phyloP scores from a whole-genome alignment of 1,139 yeast genomes.

The Suhomyces guaymorum region DNA sequence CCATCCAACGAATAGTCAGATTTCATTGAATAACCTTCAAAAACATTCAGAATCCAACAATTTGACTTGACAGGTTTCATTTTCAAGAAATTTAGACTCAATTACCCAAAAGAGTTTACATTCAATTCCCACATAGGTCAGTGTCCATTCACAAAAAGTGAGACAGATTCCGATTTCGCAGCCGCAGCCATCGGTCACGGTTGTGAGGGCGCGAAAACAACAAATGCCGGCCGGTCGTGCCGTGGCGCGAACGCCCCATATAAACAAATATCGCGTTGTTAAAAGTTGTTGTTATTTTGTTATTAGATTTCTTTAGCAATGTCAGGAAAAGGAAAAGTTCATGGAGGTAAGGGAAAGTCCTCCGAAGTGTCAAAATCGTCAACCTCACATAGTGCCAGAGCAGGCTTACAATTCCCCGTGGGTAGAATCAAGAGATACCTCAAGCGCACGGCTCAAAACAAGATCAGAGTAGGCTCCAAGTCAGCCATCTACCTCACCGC shows the following conservation, averaged over 20 bases:
- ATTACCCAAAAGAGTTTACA: too few species aligned
- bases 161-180: background rate
- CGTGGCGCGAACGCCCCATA: constrained; percentile 9
- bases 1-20: too few species aligned
- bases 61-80: too few species aligned
- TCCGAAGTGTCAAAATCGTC: constrained; percentile 64
- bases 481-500: constrained; percentile 97
- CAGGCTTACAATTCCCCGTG: constrained; percentile 97
- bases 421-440: constrained; percentile 97
- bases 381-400: constrained; percentile 93
- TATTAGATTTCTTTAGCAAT: constrained; percentile 34
- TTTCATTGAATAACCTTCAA: too few species aligned
- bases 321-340: constrained; percentile 90
- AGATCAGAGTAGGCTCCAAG: constrained; percentile 94
- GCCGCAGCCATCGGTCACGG: too few species aligned
- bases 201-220: too few species aligned
- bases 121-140: too few species aligned
- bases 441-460: constrained; percentile 88
- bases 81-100: too few species aligned
- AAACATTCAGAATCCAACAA: too few species aligned
- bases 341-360: constrained; percentile 95
- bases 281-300: constrained; percentile 10
- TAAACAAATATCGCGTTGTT: constrained; percentile 13
- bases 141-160: too few species aligned
- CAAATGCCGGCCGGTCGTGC: constrained; percentile 8